Base-by-base conservation (phyloP, 2,329 filamentous ascomycete species). In the Exophiala dermatitidis region DNA sequence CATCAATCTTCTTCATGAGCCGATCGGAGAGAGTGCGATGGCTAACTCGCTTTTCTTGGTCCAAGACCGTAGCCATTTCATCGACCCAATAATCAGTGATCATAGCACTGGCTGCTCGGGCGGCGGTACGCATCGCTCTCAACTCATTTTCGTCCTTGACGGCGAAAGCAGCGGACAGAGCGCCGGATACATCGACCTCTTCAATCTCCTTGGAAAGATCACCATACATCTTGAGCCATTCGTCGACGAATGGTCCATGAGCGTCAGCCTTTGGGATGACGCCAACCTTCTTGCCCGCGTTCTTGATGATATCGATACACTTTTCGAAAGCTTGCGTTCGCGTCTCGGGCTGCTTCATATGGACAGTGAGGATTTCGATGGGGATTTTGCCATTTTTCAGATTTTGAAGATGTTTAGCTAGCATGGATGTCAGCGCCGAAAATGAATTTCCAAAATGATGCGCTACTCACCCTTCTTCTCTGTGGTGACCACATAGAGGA, bases 1-100 rank as follows among this genome's bases (percentile, higher is more conserved):
- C 90, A 64, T 97, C 91, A 52, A 98, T 84, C 73, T 96, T 96
- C 65, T 83, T 82, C 62, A 91, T 84, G 32, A 98, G 86, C 71
- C 90, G 93, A 64, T 88, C 83, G n/a, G 88, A 84, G 5, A 98
- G 79, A 1, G 80, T 79, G 60, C 85, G 88, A 72, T 98, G 93
- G 59, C 90, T 93, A 67, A 97, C 89, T 68, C 95, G 95, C 77
- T 95, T 96, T 70, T 97, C 94, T 62, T 90, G 86, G 66, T 98
- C 93, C 56, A 98, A 82, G 48, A 97, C 86, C 63, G 87, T 86
- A 47, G 91, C 95, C 90, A 98, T 97, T 69, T 96, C 90, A 67
- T 98, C 93, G 61, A 98, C 84, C 69, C 97, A 97, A 71, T 93
- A 98, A 55, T 91, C 89, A 47, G 89, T 89, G 84, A 97, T 94